These are phyloP conservation scores for Eucalyptus lansdowneana DNA, from an alignment of 345 rosid genomes.

Conservation along the genomic window DNA sequence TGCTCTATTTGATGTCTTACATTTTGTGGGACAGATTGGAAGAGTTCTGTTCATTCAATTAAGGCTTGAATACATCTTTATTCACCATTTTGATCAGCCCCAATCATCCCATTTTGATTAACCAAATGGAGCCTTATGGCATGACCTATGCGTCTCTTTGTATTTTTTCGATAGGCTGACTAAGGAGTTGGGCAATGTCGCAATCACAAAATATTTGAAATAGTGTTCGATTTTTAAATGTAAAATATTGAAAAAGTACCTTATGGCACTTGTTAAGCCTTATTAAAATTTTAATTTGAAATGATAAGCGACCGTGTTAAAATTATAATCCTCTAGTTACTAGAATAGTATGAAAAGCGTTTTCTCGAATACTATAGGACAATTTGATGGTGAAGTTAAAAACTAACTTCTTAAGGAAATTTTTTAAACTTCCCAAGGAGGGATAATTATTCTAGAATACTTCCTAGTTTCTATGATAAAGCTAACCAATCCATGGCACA, in stretches of 20 bases:
- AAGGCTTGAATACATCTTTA: background rate
- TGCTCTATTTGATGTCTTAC: background rate
- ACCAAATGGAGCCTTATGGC: background rate
- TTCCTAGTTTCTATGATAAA: background rate
- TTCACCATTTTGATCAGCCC: background rate
- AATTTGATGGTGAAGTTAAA: background rate
- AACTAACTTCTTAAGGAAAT: background rate
- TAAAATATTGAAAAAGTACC: background rate
- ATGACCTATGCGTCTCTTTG: background rate
- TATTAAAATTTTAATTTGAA: background rate
- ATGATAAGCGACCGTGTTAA: background rate
- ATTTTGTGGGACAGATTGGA: background rate
- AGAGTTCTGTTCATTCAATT: background rate
- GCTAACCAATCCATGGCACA: background rate
- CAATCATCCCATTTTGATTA: background rate
- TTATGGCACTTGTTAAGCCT: background rate
- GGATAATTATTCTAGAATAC: background rate
- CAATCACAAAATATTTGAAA: background rate
- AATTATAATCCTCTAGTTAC: background rate
- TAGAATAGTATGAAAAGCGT: background rate
- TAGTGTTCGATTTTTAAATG: background rate
- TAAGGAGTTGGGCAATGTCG: too few relatives aligned
- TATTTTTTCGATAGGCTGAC: too few relatives aligned
- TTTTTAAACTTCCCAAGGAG: background rate
- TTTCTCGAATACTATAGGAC: background rate